Base-by-base conservation (phyloP, 768 basidiomycete genomes). In the Pisolithus sp. region DNA sequence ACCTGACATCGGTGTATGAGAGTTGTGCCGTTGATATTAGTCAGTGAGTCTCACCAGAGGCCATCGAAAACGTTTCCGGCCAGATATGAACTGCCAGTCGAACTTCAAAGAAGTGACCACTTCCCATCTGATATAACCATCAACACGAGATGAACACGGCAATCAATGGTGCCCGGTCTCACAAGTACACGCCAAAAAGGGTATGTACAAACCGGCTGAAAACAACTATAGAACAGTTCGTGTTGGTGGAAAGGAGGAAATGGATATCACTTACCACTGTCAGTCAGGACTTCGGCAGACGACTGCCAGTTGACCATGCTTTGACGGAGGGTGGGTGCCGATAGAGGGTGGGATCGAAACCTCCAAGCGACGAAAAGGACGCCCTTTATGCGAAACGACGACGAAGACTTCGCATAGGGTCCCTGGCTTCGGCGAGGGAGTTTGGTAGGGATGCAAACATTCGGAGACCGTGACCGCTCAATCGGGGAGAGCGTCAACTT, bases 221-320 rank as follows among this genome's bases (percentile, higher is more conserved):
- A 42, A 66, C 65, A 31, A 23, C 65, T 66, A 42, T 15, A 3
- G 20, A 43, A 48, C 39, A 17, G 13, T 50, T 38, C 30, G 68
- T 15, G 62, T 44, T 28, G 40, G 15, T 51, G 45, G 34, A 7
- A 18, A 23, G 23, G 10, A 48, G 40, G 38, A 28, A 24, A 48
- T 24, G 49, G 46, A 30, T 51, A 28, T 26, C 31, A 56, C 69
- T 41, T 60, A 82, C 82, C 65, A 38, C 62, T 71, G 66, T 84
- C 77, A 47, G 70, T 72, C 46, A 56, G 56, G 36, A 83, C 59
- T 64, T 80, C 79, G 2, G 61, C 64, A 28, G 60, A 59, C 10
- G 81, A 80, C 51, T 69, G 68, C 82, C 82, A 84, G 61, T 82
- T 69, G 54, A 78, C 77, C 82, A 84, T 83, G 38, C 50, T 18